Evolutionary conservation across 2,329 filamentous ascomycete genomes (phyloP), one percentile per base, ranked within the genome.

Genomic region (Aaosphaeria arxii): DNA sequence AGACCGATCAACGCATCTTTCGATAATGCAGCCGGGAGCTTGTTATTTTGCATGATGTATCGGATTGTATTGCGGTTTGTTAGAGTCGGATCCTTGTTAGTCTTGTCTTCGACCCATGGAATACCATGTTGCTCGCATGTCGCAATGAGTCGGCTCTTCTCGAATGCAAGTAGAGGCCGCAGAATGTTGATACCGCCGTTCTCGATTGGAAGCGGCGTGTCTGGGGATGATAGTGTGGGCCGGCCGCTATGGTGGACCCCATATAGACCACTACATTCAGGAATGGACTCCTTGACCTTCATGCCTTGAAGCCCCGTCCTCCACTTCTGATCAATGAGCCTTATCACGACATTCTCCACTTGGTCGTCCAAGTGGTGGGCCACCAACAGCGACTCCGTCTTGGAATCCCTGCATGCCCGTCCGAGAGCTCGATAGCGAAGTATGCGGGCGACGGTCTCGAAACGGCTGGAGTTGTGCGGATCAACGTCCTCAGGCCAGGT

Each of bases 311-410:
- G 74, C 0, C 89, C 91, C n/a, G 79, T 74, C n/a, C 82, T 81
- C 2, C 80, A 74, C 59, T 89, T 87, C 0, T 86, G 84, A 3
- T 77, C 75, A 6, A 86, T 70, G 33, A 97, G 70, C 39, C 94
- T 82, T 84, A 91, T 88, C 43, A 97, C 71, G 4, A 95, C 78
- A 0, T 91, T 96, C 72, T 99, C 94, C 47, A 91, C 87, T 63
- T 94, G 89, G 61, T 99, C 94, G 61, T 96, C 91, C 52, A 81
- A 77, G 66, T 99, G 94, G 64, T 99, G 94, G 4, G 86, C 94
- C 30, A 95, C 74, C 36, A 96, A 79, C 1, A 97, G 67, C 17
- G 82, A 81, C 4, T 69, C 71, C 4, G 88, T 80, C 0, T 72
- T 64, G 5, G 73, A 57, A 1, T 72, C 65, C 11, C 69, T 68